Base-by-base conservation (phyloP, 495 filamentous ascomycete genomes). In the Clavariopsis aquatica region DNA sequence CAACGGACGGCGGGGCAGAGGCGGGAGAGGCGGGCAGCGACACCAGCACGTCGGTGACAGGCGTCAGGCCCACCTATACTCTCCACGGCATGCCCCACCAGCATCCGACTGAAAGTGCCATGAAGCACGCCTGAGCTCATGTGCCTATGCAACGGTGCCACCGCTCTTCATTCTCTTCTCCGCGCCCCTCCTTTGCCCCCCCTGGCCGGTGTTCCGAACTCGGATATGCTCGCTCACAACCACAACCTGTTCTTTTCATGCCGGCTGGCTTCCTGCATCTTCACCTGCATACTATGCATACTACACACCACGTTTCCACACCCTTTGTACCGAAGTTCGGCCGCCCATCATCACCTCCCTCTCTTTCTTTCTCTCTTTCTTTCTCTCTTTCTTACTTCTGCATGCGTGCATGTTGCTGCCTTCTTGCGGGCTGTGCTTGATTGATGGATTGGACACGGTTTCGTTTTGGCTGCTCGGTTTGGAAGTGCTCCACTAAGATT, bases 261-360 rank as follows among this genome's bases (percentile, higher is more conserved):
- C 54, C 46, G 54, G 55, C 62, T 52, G 27, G 61, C 52, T 45
- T 64, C 52, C 61, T 57, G 61, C 53, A 20, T 19, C 55, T n/a
- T 6, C 55, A 19, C 55, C 26, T 10, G n/a, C 49, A 24, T 61
- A 41, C 46, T 52, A 15, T n/a, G n/a, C n/a, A n/a, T n/a, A n/a
- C n/a, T n/a, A n/a, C n/a, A n/a, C n/a, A n/a, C n/a, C n/a, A n/a
- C n/a, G n/a, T n/a, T n/a, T n/a, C n/a, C n/a, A n/a, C n/a, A n/a
- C n/a, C n/a, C n/a, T n/a, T n/a, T n/a, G n/a, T n/a, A n/a, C n/a
- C n/a, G n/a, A n/a, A n/a, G n/a, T n/a, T n/a, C n/a, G n/a, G n/a
- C n/a, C n/a, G n/a, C n/a, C n/a, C n/a, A n/a, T n/a, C 52, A 52
- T 8, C 51, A 29, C 9, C 7, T 53, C n/a, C 10, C 1, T 10